Evolutionary conservation across 177 flowering plant species (phyloP), one percentile per base, ranked within the genome.

Genomic region (Vitis hybrid): DNA sequence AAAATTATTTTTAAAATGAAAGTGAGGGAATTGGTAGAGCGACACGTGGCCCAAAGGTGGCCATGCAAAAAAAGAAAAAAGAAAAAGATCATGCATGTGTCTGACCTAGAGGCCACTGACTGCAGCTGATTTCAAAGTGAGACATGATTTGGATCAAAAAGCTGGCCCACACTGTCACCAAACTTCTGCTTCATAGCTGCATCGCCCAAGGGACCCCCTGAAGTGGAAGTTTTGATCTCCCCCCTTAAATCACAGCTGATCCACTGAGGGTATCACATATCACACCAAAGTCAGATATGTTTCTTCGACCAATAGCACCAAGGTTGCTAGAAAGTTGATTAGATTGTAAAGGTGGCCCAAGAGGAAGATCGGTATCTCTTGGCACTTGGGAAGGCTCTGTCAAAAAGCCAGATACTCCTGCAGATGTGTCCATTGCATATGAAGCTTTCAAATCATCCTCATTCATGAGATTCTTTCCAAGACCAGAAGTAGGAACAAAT

Each of bases 271-370:
- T 95, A 73, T 93, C 97, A 66, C 98, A 97, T 79, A 96, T 84
- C 27, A 93, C 87, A 65, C 99, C 98, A 80, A 93, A 90, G 69
- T 95, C 98, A 58, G 97, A 79, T 65, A 84, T 85, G 78, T 94
- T 91, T 86, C 97, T 86, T 65, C 98, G 86, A 66, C 99, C 99
- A 81, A 95, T 95, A 49, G 91, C 94, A 70, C 99, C 98, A 67
- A 90, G 91, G 65, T 81, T 82, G 49, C 74, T 78, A 72, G 95
- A 82, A 57, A 93, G 76, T 71, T 88, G 97, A 70, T 71, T 83
- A n/a, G 94, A 68, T 72, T 87, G 98, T 69, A 93, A 73, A 62
- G 90, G 94, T 73, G 88, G 96, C 41, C 97, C 93, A 61, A 91
- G 90, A 76, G 97, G 89, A 32, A 91, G 85, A 80, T 93, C 99